Evolutionary conservation across 192 early-diverging fungal genomes (phyloP), one percentile per base, ranked within the genome.

Genomic region (Mortierella claussenii): DNA sequence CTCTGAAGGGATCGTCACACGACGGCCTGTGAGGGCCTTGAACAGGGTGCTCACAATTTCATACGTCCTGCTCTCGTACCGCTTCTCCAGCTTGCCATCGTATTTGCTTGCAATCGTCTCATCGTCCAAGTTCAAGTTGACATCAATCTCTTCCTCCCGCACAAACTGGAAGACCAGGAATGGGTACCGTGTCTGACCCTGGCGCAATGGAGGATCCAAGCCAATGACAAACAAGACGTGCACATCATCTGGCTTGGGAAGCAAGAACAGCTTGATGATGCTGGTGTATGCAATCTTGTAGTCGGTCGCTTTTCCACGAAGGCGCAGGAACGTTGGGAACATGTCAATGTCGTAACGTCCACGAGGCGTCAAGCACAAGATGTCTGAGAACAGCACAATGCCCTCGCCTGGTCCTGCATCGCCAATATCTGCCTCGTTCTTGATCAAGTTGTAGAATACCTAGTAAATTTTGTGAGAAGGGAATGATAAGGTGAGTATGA

Each of bases 231-330:
- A 95, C 83, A 95, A 86, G 40, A 89, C 92, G 69, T 97, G 96
- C 44, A 95, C 74, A 64, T 96, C 96, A 65, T 97, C 95, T 7
- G 95, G 94, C 83, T 98, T 98, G 10, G 92, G 90, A 18, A 99
- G 84, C 66, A 97, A 81, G 61, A 97, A 96, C 60, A 99, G 60
- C 52, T 90, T 88, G 66, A 88, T 88, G 28, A 99, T 90, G 53
- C 86, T 91, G 32, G 83, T 88, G 83, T 96, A 97, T 43, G 90
- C 83, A 60, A 99, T 92, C 82, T 96, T 95, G 88, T 98, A 99
- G 78, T 99, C 97, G 87, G 98, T 95, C 1, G 96, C 94, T 79
- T 97, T 97, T 64, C 97, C 97, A 33, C 96, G 95, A 44, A 99
- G 86, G 43, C 97, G 94, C 68, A 99, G 81, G 65, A 96, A 97